Conservation (phyloP, 495 filamentous ascomycete genomes). For the Aspergillus panamensis region DNA sequence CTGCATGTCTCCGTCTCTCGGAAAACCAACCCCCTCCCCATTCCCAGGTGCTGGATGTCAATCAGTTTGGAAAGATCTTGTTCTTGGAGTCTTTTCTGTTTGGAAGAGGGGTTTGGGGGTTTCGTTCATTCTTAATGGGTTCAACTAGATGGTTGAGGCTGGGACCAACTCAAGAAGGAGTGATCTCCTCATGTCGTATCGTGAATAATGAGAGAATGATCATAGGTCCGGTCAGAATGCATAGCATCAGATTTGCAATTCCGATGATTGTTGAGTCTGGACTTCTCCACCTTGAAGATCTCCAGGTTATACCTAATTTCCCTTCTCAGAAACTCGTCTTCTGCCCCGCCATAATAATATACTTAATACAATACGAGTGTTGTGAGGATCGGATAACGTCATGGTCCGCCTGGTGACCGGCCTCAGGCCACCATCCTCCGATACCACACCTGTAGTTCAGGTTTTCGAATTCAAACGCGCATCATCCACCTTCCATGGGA, state of each 20-base stretch:
- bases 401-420: constrained; percentile 7
- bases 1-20: constrained; percentile 5
- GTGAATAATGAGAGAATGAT: too few relatives aligned
- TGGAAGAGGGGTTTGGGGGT: not conserved
- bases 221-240: not conserved
- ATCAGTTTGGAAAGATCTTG: not conserved
- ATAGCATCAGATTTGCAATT: not conserved
- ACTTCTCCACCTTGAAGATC: not conserved
- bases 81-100: not conserved
- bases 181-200: too few relatives aligned
- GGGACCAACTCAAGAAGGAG: too few relatives aligned
- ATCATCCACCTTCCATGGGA: not conserved
- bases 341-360: not conserved
- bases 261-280: not conserved
- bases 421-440: not conserved
- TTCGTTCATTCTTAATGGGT: not conserved
- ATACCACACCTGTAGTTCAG: not conserved
- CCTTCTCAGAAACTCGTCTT: not conserved
- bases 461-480: not conserved
- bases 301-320: not conserved
- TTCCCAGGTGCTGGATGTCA: constrained; percentile 1
- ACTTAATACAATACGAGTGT: not conserved
- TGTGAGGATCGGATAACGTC: constrained; percentile 9
- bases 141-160: too few relatives aligned
- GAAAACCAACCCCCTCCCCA: not conserved